phyloP scores from a whole-genome alignment of 495 filamentous ascomycete genomes.

The Mytilinidion resinicola region DNA sequence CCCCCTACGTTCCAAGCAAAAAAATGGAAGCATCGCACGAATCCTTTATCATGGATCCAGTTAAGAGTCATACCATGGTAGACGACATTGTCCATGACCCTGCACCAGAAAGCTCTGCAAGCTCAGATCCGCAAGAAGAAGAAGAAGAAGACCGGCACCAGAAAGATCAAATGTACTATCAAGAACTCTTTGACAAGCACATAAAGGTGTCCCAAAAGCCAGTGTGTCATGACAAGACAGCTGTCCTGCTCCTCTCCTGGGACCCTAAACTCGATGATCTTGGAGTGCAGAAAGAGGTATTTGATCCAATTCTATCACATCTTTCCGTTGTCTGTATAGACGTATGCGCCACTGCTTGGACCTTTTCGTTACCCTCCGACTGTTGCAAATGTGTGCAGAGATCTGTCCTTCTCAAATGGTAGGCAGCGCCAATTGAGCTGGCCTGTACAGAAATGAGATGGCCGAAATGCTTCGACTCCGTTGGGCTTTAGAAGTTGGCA shows the following conservation, averaged over 20 bases:
- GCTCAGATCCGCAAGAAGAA: not conserved
- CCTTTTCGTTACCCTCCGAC: too few relatives aligned
- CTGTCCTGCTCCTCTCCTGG: slow-evolving; percentile 21
- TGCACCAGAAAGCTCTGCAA: not conserved
- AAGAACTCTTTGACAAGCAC: slow-evolving; percentile 1
- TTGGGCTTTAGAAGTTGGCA: too few relatives aligned
- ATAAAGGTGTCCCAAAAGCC: slow-evolving; percentile 11
- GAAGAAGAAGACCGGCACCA: not conserved
- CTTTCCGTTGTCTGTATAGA: too few relatives aligned
- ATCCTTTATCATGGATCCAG: too few relatives aligned
- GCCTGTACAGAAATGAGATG: too few relatives aligned
- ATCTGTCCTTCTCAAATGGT: too few relatives aligned
- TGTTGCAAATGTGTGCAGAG: too few relatives aligned
- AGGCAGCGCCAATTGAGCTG: too few relatives aligned
- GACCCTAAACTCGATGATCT: slow-evolving; percentile 18
- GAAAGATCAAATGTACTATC: slow-evolving; percentile 1
- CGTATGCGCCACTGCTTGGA: too few relatives aligned
- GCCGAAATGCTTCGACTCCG: not conserved
- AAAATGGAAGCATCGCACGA: too few relatives aligned
- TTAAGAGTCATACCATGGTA: not conserved
- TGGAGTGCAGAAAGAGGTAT: slow-evolving; percentile 10
- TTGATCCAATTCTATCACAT: too few relatives aligned
- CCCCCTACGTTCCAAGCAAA: too few relatives aligned
- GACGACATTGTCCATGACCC: not conserved
- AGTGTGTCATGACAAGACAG: slow-evolving; percentile 10